Conservation (phyloP, 2,329 filamentous ascomycete species). For the Hymenoscyphus scutula region DNA sequence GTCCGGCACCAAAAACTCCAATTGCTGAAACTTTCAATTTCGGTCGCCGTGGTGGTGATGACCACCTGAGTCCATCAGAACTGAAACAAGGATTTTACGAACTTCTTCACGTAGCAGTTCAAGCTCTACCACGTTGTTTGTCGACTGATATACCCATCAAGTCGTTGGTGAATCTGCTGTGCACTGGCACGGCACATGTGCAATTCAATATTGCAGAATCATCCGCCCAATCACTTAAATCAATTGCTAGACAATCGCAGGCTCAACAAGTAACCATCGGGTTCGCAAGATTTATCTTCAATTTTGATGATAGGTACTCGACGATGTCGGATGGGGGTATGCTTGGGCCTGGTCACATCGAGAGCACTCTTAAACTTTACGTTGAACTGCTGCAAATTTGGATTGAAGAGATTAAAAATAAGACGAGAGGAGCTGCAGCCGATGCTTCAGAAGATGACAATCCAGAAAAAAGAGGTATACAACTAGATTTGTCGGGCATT, state of each 20-base stretch:
- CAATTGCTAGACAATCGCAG: constrained; percentile 88
- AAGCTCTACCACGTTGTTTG: constrained; percentile 90
- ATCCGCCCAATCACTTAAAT: constrained; percentile 89
- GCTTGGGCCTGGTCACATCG: constrained; percentile 90
- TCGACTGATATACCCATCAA: constrained; percentile 91
- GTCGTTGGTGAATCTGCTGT: constrained; percentile 88
- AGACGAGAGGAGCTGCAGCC: constrained; percentile 69
- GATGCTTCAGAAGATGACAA: constrained; percentile 61
- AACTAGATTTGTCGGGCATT: constrained; percentile 81
- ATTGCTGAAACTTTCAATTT: constrained; percentile 95
- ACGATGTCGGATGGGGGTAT: constrained; percentile 98
- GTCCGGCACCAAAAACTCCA: constrained; percentile 86
- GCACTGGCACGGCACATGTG: constrained; percentile 94
- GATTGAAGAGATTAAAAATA: constrained; percentile 94
- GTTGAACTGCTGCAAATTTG: constrained; percentile 93
- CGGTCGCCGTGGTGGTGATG: constrained; percentile 81
- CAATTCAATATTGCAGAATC: constrained; percentile 89
- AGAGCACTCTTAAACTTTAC: constrained; percentile 88
- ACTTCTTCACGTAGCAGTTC: constrained; percentile 89
- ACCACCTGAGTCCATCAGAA: constrained; percentile 67
- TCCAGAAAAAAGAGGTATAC: constrained; percentile 68
- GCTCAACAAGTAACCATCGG: constrained; percentile 95
- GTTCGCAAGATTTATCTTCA: constrained; percentile 97
- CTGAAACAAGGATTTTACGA: constrained; percentile 96
- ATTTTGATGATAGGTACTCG: constrained; percentile 94